Evolutionary conservation across 2,329 filamentous ascomycete species (phyloP).

Genomic region (Cercospora sp.): DNA sequence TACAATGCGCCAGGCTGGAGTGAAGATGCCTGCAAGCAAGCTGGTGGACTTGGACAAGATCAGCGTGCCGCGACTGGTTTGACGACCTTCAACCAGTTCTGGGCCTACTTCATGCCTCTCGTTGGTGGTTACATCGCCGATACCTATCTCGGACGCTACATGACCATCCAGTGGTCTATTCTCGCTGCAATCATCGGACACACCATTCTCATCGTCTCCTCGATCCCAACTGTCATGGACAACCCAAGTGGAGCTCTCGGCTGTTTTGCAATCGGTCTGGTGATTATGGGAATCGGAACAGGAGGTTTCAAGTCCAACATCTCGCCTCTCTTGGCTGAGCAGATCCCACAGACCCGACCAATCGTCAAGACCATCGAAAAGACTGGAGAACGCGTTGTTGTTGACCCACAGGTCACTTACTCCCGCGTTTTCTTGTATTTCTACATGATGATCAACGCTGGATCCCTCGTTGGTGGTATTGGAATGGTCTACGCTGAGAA

Average conservation of each 20-base stretch:
- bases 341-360: slow-evolving; percentile 45
- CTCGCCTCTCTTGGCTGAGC: slow-evolving; percentile 52
- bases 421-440: slow-evolving; percentile 60
- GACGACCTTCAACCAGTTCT: slow-evolving; percentile 52
- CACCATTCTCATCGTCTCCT: slow-evolving; percentile 64
- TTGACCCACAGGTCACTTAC: slow-evolving; percentile 50
- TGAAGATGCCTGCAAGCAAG: slow-evolving; percentile 35
- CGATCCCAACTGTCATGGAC: slow-evolving; percentile 64
- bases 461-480: slow-evolving; percentile 62
- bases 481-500: slow-evolving; percentile 68
- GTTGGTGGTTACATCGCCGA: slow-evolving; percentile 60
- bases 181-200: slow-evolving; percentile 66
- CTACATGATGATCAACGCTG: slow-evolving; percentile 72
- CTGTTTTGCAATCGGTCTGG: slow-evolving; percentile 63
- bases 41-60: slow-evolving; percentile 44
- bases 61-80: slow-evolving; percentile 49
- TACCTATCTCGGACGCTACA: slow-evolving; percentile 67
- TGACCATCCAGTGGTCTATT: slow-evolving; percentile 67
- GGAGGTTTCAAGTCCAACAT: slow-evolving; percentile 83
- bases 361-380: slow-evolving; percentile 42
- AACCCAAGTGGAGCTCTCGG: slow-evolving; percentile 58
- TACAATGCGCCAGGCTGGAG: slow-evolving; percentile 42
- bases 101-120: slow-evolving; percentile 51
- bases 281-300: slow-evolving; percentile 71
- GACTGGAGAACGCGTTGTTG: slow-evolving; percentile 49